A percentile compares a stretch with the other conserved stretches of the same genome.
Evolutionary conservation across 2,329 filamentous ascomycete species (phyloP).

Genomic region (Fusarium caatingaense): DNA sequence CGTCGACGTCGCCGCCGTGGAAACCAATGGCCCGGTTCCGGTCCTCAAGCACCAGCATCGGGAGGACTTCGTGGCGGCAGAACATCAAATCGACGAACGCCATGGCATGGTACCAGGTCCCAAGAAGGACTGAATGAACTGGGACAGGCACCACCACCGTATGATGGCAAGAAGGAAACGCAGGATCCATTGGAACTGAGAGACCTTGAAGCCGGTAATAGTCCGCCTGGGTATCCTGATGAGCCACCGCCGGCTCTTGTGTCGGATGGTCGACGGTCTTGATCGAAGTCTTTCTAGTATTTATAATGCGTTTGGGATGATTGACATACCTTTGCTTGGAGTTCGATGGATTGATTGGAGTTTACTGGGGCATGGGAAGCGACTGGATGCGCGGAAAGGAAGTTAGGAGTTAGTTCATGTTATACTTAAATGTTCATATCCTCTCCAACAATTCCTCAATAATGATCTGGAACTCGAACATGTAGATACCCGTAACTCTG

Average conservation of each 20-base stretch:
- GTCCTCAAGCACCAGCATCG: conserved; percentile 30
- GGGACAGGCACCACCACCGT: conserved; percentile 74
- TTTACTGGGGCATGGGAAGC: background rate
- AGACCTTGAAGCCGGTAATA: conserved; percentile 44
- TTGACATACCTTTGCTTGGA: conserved; percentile 6
- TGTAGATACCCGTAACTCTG: background rate
- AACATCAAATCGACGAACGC: conserved; percentile 37
- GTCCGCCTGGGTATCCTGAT: conserved; percentile 48
- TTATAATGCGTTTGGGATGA: background rate
- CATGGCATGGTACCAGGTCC: conserved; percentile 43
- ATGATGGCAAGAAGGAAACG: conserved; percentile 54
- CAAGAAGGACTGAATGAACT: conserved; percentile 71
- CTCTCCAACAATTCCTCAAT: background rate
- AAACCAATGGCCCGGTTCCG: conserved; percentile 24
- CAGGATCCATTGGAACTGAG: conserved; percentile 39
- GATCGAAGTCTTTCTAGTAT: background rate
- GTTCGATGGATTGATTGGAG: background rate
- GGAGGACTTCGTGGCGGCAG: conserved; percentile 37
- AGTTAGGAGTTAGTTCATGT: background rate
- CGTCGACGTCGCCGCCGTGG: conserved; percentile 50
- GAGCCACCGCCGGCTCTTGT: conserved; percentile 43
- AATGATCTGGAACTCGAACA: background rate
- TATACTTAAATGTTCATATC: background rate
- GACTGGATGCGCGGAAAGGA: background rate
- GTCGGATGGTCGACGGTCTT: conserved; percentile 33